Conservation (phyloP, 768 basidiomycete genomes). For the Lactarius indigo region DNA sequence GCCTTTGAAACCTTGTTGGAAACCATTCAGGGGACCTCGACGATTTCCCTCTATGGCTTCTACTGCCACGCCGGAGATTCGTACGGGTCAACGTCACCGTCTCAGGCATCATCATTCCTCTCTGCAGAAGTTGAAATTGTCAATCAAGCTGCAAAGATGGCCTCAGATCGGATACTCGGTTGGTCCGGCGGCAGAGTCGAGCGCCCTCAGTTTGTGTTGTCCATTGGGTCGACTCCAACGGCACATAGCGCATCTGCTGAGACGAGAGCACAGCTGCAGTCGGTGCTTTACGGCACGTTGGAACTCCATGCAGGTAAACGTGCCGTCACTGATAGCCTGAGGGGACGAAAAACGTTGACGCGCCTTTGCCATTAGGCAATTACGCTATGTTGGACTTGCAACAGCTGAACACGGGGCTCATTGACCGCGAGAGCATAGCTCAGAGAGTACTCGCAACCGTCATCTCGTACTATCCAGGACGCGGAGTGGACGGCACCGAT, state of each 20-base stretch:
- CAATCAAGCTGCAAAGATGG: slow-evolving; percentile 58
- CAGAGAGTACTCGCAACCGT: slow-evolving; percentile 69
- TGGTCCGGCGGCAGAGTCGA: slow-evolving; percentile 34
- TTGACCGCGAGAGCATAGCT: slow-evolving; percentile 53
- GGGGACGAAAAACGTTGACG: background rate
- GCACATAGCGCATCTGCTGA: slow-evolving; percentile 71
- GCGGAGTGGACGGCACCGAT: slow-evolving; percentile 56
- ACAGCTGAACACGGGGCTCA: slow-evolving; percentile 70
- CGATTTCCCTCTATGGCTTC: slow-evolving; percentile 71
- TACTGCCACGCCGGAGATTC: slow-evolving; percentile 78
- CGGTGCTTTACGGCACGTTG: slow-evolving; percentile 53
- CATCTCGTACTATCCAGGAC: slow-evolving; percentile 73
- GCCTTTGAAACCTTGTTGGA: slow-evolving; percentile 55
- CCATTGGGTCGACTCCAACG: slow-evolving; percentile 85
- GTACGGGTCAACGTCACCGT: slow-evolving; percentile 68
- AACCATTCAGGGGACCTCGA: slow-evolving; percentile 49
- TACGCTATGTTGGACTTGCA: slow-evolving; percentile 84
- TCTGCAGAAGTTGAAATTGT: slow-evolving; percentile 68
- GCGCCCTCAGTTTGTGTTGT: slow-evolving; percentile 59
- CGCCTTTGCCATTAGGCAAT: slow-evolving; percentile 48
- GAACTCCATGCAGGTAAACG: slow-evolving; percentile 72
- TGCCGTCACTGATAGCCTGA: slow-evolving; percentile 2
- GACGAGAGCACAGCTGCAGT: slow-evolving; percentile 42
- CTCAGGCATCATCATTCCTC: slow-evolving; percentile 62
- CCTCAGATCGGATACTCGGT: slow-evolving; percentile 43